Evolutionary conservation across 1,284 basidiomycete species (phyloP).

Genomic region (Naganishia sp.): DNA sequence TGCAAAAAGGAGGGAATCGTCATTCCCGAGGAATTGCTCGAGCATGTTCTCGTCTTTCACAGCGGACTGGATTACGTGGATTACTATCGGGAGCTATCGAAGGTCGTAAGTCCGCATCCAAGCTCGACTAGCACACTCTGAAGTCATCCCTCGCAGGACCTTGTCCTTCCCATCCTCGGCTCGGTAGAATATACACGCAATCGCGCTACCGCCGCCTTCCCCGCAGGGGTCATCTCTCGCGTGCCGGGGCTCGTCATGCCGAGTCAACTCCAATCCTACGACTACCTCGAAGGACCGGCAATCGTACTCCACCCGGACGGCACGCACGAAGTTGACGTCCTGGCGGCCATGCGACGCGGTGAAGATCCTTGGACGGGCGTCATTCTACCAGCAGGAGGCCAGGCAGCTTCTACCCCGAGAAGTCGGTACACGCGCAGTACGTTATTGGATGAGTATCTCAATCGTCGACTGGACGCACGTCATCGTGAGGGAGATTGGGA

Average conservation of each 20-base stretch:
- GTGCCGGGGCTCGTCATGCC: constrained; percentile 19
- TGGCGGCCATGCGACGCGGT: constrained; percentile 20
- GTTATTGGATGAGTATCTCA: not conserved
- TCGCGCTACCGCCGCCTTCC: constrained; percentile 20
- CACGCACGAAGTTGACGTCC: constrained; percentile 2
- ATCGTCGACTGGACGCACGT: not conserved
- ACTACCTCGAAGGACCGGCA: constrained; percentile 12
- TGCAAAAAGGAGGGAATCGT: not conserved
- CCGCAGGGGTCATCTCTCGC: constrained; percentile 12
- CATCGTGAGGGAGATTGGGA: not conserved
- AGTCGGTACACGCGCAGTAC: not conserved
- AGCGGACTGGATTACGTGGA: constrained; percentile 10
- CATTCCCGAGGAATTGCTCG: constrained; percentile 12
- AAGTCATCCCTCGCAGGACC: not conserved
- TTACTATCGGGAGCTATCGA: constrained; percentile 8
- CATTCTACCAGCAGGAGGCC: not conserved
- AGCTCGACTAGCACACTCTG: too few species aligned
- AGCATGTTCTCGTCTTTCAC: constrained; percentile 13
- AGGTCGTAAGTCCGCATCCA: not conserved
- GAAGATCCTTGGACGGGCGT: constrained; percentile 8
- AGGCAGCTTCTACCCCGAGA: not conserved
- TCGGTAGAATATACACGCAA: constrained; percentile 1
- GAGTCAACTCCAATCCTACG: constrained; percentile 7
- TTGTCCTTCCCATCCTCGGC: constrained; percentile 8
- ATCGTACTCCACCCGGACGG: constrained; percentile 14